These are phyloP conservation scores for Groenewaldozyma auringiensis DNA, from an alignment of 1,139 yeast genomes.

Conservation along the genomic window DNA sequence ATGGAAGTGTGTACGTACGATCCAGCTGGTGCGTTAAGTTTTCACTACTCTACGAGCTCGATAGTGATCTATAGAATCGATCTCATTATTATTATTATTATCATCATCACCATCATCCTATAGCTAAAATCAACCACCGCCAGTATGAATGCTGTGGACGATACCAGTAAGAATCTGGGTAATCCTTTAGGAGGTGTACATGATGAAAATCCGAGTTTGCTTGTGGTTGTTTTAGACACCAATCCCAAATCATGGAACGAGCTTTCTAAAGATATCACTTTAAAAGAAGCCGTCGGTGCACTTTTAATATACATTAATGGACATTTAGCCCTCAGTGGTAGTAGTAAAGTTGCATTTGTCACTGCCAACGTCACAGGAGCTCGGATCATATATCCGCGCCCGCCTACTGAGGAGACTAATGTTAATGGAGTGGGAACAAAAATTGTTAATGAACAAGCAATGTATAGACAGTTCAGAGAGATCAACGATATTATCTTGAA, in stretches of 20 bases:
- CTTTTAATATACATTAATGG: constrained; percentile 71
- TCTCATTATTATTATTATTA: no score
- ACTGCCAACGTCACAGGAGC: constrained; percentile 72
- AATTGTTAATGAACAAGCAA: constrained; percentile 25
- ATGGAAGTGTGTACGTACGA: no score
- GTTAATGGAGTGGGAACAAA: constrained; percentile 3
- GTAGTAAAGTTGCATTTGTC: constrained; percentile 77
- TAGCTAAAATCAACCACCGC: neutral
- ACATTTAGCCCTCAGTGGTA: constrained; percentile 76
- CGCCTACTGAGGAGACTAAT: neutral
- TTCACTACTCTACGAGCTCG: no score
- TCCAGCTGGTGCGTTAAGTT: no score
- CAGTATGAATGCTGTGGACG: constrained; percentile 36
- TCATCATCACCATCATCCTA: no score
- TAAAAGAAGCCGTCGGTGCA: constrained; percentile 52
- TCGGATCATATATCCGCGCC: constrained; percentile 57
- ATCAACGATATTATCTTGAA: constrained; percentile 73
- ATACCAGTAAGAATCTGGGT: constrained; percentile 30
- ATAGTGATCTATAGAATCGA: no score
- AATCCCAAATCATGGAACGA: constrained; percentile 72
- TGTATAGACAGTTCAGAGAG: constrained; percentile 80
- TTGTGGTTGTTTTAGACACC: constrained; percentile 72
- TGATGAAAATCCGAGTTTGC: constrained; percentile 74
- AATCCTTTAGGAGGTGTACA: constrained; percentile 7
- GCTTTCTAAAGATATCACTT: constrained; percentile 38